phyloP scores from a whole-genome alignment of 768 basidiomycete genomes.

The Boletus sensibilis region DNA sequence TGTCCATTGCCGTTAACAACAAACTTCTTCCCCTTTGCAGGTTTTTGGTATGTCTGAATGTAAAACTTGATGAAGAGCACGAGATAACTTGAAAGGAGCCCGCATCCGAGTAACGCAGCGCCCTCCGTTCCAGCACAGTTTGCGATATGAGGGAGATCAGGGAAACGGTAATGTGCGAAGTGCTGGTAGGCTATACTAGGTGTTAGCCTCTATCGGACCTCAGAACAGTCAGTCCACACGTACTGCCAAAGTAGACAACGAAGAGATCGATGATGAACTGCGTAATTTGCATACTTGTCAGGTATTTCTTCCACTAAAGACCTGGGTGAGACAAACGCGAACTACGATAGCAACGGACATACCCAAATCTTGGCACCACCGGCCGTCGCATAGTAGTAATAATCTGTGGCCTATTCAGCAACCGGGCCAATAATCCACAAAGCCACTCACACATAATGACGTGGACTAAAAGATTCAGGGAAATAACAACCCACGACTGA shows the following conservation, averaged over 20 bases:
- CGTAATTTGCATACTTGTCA: conserved; percentile 93
- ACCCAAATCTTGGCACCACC: conserved; percentile 98
- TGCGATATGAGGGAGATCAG: conserved; percentile 62
- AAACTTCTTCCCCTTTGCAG: conserved; percentile 37
- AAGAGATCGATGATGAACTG: conserved; percentile 94
- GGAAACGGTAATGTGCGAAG: conserved; percentile 65
- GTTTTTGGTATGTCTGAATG: conserved; percentile 79
- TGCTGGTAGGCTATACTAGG: conserved; percentile 67
- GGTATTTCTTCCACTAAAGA: conserved; percentile 93
- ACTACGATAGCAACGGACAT: conserved; percentile 23
- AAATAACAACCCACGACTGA: conserved; percentile 97
- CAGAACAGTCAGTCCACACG: conserved; percentile 35
- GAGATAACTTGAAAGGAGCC: conserved; percentile 85
- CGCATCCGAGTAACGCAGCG: conserved; percentile 89
- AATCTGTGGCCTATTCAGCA: conserved; percentile 54
- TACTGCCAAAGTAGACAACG: conserved; percentile 93
- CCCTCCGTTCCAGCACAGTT: conserved; percentile 88
- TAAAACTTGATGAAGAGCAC: conserved; percentile 96
- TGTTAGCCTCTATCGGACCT: conserved; percentile 7
- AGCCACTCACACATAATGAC: conserved; percentile 91
- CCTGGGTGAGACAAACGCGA: neutral
- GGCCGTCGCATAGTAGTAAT: conserved; percentile 98
- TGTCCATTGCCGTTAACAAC: conserved; percentile 46
- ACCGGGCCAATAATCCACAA: neutral
- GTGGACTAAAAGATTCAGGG: conserved; percentile 88